Evolutionary conservation across 768 basidiomycete species (phyloP).

Genomic region (Collybia nuda): DNA sequence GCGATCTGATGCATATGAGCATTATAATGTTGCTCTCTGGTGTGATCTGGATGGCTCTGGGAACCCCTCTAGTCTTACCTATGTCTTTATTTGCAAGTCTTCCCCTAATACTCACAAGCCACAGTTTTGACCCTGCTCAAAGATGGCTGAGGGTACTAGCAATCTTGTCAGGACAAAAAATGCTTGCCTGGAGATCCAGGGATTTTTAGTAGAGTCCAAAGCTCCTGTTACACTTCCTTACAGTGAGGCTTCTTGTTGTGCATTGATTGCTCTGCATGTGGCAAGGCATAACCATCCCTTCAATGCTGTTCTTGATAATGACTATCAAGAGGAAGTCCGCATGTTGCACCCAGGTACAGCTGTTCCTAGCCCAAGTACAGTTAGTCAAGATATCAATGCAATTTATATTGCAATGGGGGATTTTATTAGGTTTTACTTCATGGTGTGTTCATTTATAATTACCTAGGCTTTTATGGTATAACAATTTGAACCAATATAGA

Average conservation of each 20-base stretch:
- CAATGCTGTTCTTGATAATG: slow-evolving; percentile 23
- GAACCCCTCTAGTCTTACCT: slow-evolving; percentile 9
- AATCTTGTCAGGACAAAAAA: slow-evolving; percentile 14
- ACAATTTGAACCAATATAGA: too few species aligned
- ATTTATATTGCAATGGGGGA: too few species aligned
- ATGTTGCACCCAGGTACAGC: too few species aligned
- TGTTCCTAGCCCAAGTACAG: too few species aligned
- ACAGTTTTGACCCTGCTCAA: slow-evolving; percentile 6
- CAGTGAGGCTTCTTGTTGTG: too few species aligned
- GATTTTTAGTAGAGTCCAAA: neutral
- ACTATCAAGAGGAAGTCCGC: too few species aligned
- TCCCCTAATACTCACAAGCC: slow-evolving; percentile 9
- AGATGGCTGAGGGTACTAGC: slow-evolving; percentile 20
- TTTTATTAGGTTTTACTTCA: slow-evolving; percentile 28
- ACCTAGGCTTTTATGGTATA: neutral
- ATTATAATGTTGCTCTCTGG: slow-evolving; percentile 17
- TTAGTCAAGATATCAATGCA: too few species aligned
- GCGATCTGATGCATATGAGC: slow-evolving; percentile 13
- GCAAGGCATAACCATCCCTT: slow-evolving; percentile 21
- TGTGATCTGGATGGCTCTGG: slow-evolving; percentile 5
- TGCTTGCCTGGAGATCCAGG: neutral
- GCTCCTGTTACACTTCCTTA: slow-evolving; percentile 10
- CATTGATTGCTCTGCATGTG: slow-evolving; percentile 23
- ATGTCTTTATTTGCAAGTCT: too few species aligned
- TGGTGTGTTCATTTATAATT: slow-evolving; percentile 13